Percentiles rank a stretch among this genome's conserved stretches.
Conservation (phyloP, 495 filamentous ascomycete genomes). For the Penicillium paradoxum region DNA sequence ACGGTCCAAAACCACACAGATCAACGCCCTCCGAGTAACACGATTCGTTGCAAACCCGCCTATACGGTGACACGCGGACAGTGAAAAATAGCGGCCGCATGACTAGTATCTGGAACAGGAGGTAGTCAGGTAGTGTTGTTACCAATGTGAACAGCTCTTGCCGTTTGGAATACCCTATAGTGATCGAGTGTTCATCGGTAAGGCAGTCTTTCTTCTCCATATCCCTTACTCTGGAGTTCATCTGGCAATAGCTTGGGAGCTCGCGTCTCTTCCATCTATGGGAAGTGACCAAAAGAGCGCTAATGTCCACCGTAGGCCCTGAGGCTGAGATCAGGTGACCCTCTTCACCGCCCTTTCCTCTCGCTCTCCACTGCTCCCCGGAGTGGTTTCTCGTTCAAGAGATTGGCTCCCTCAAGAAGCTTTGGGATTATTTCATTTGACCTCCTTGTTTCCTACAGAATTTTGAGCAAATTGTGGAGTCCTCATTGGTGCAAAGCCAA, state of each 20-base stretch:
- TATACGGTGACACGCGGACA: constrained; percentile 12
- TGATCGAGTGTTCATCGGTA: too few species aligned
- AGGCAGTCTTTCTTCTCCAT: too few species aligned
- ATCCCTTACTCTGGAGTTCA: too few species aligned
- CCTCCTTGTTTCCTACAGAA: constrained; percentile 1
- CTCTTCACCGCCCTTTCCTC: constrained; percentile 35
- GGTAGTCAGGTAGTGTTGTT: background rate
- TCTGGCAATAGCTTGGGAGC: too few species aligned
- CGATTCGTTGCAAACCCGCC: constrained; percentile 3
- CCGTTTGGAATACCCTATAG: too few species aligned
- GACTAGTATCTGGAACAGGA: background rate
- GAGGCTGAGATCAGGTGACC: constrained; percentile 33
- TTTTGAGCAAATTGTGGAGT: constrained; percentile 13
- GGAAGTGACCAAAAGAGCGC: background rate
- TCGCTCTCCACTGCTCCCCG: constrained; percentile 12
- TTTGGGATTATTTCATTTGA: constrained; percentile 11
- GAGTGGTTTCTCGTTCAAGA: constrained; percentile 1
- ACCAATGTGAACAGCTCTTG: background rate
- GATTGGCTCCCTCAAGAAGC: constrained; percentile 3
- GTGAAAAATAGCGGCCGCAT: background rate
- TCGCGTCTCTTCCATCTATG: background rate
- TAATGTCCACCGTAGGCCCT: background rate
- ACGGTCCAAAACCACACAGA: background rate
- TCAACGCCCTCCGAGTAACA: background rate
- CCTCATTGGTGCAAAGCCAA: constrained; percentile 11